phyloP scores from a whole-genome alignment of 805 yeast genomes.

The Kuraishia molischiana region DNA sequence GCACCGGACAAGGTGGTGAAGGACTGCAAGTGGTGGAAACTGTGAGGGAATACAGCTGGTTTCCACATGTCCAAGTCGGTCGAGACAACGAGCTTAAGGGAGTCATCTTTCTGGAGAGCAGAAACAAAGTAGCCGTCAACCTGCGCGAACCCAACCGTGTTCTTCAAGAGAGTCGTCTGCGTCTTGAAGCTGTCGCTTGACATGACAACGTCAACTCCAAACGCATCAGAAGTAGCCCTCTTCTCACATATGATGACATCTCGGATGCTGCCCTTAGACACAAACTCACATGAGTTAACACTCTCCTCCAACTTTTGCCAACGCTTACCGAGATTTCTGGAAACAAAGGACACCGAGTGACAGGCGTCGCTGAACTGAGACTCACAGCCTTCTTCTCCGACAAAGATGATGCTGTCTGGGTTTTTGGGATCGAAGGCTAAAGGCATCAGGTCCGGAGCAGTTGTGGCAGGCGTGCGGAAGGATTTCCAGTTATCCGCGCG shows the following conservation, averaged over 20 bases:
- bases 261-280: too few relatives aligned
- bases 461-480: constrained; percentile 42
- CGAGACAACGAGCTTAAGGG: constrained; percentile 61
- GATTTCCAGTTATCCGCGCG: constrained; percentile 54
- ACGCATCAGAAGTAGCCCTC: not conserved
- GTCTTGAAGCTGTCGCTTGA: constrained; percentile 41
- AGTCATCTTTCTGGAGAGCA: constrained; percentile 44
- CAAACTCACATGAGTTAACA: not conserved
- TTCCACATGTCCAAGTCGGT: constrained; percentile 67
- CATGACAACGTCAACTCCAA: constrained; percentile 20
- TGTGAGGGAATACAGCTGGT: constrained; percentile 65
- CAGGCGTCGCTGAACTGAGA: constrained; percentile 36
- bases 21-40: constrained; percentile 47
- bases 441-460: constrained; percentile 30
- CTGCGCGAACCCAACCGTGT: constrained; percentile 60
- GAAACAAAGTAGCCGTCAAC: constrained; percentile 64
- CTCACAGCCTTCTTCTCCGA: constrained; percentile 54
- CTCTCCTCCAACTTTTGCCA: constrained; percentile 44
- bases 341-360: constrained; percentile 44
- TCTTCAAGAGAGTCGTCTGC: constrained; percentile 32
- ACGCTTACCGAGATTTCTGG: constrained; percentile 56
- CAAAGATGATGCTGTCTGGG: constrained; percentile 54
- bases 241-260: too few relatives aligned
- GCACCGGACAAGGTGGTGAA: constrained; percentile 70
- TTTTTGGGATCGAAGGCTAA: constrained; percentile 58